Conservation (phyloP, 768 basidiomycete genomes). For the Hemileccinum rubropunctum region DNA sequence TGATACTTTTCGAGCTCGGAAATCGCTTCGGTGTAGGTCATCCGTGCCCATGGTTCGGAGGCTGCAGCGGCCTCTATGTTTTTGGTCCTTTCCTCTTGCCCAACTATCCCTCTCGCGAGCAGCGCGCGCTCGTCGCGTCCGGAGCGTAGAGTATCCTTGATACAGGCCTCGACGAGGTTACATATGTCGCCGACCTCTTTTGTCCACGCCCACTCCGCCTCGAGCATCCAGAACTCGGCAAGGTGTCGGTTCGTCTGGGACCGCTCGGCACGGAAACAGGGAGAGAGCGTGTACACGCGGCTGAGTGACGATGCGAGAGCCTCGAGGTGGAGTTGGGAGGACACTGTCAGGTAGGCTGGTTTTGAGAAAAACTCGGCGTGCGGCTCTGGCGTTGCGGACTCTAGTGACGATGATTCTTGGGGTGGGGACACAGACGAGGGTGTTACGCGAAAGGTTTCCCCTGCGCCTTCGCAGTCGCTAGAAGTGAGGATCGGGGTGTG, state of each 20-base stretch:
- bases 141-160: constrained; percentile 41
- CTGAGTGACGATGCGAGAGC: constrained; percentile 73
- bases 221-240: constrained; percentile 99
- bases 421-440: constrained; percentile 26
- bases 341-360: constrained; percentile 87
- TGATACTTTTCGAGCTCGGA: constrained; percentile 45
- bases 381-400: not conserved
- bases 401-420: not conserved
- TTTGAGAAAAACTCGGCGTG: constrained; percentile 65
- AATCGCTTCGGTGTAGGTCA: constrained; percentile 81
- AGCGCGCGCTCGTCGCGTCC: constrained; percentile 31
- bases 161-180: constrained; percentile 52
- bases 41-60: constrained; percentile 55
- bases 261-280: constrained; percentile 92
- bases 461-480: constrained; percentile 95
- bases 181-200: constrained; percentile 48
- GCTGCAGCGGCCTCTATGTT: constrained; percentile 37
- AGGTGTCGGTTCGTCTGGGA: constrained; percentile 89
- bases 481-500: constrained; percentile 89
- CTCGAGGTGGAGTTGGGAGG: constrained; percentile 94
- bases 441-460: constrained; percentile 80
- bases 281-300: constrained; percentile 88
- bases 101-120: constrained; percentile 33
- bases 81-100: constrained; percentile 33
- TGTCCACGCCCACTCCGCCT: constrained; percentile 84